A percentile compares a stretch with the other conserved stretches of the same genome.
phyloP scores from a whole-genome alignment of 1,284 basidiomycete species.

The Vanrija humicola region DNA sequence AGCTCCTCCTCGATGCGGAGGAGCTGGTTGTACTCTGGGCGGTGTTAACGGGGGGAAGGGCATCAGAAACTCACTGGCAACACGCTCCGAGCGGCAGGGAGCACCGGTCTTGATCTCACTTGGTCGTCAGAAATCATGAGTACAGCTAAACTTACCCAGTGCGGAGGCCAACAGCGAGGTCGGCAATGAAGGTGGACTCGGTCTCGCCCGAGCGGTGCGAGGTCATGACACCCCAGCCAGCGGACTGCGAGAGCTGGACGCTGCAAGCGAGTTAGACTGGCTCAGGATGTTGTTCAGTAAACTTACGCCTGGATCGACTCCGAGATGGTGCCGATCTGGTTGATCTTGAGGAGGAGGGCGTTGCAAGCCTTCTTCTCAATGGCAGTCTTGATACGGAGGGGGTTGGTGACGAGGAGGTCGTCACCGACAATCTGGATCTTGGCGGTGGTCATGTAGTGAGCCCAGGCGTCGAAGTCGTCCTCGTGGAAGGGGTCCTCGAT shows the following conservation, averaged over 20 bases:
- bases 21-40: constrained; percentile 64
- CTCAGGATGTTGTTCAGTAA: too few relatives aligned
- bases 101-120: constrained; percentile 99
- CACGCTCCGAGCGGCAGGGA: constrained; percentile 86
- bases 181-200: constrained; percentile 94
- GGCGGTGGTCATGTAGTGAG: constrained; percentile 69
- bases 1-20: constrained; percentile 91
- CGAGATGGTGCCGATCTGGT: constrained; percentile 99
- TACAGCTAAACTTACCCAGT: constrained; percentile 38
- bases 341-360: constrained; percentile 96
- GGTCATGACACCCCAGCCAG: constrained; percentile 99
- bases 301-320: constrained; percentile 67
- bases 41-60: not conserved
- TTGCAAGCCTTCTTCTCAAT: constrained; percentile 99
- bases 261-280: constrained; percentile 48
- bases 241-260: constrained; percentile 92
- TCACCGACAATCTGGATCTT: constrained; percentile 83
- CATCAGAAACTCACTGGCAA: constrained; percentile 61
- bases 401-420: constrained; percentile 98
- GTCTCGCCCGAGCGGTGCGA: constrained; percentile 98
- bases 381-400: constrained; percentile 94
- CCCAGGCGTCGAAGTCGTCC: constrained; percentile 99
- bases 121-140: not conserved
- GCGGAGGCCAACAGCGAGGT: constrained; percentile 91
- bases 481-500: constrained; percentile 99